A percentile compares a stretch with the other conserved stretches of the same genome.
These are phyloP conservation scores for Pseudogymnoascus sp. DNA, from an alignment of 2,329 filamentous ascomycete species.

Conservation along the genomic window DNA sequence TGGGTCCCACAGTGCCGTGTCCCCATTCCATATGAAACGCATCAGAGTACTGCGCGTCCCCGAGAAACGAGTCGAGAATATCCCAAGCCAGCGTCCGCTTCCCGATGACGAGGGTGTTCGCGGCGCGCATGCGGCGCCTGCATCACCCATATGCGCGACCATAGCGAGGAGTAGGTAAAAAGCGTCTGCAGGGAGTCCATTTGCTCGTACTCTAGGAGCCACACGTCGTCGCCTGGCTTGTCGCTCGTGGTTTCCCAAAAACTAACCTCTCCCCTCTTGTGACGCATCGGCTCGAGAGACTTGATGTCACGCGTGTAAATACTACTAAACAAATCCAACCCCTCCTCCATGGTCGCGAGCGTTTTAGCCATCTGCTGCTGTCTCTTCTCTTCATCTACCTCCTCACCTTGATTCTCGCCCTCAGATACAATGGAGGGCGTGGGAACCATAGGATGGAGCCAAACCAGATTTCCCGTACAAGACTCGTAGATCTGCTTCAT, in stretches of 20 bases:
- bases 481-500: constrained; percentile 15
- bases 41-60: not conserved
- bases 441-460: constrained; percentile 7
- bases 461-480: constrained; percentile 11
- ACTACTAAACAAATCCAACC: not conserved
- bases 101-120: constrained; percentile 9
- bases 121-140: constrained; percentile 15
- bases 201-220: not conserved
- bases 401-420: not conserved
- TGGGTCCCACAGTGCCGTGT: not conserved
- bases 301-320: not conserved
- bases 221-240: not conserved
- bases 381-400: not conserved
- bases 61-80: constrained; percentile 2
- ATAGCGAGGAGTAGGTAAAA: not conserved
- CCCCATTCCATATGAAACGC: constrained; percentile 9
- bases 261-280: not conserved
- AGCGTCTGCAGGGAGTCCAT: not conserved
- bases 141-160: constrained; percentile 16
- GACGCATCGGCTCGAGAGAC: not conserved
- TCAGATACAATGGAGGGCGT: not conserved
- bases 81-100: constrained; percentile 13
- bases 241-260: not conserved
- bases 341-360: not conserved
- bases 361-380: not conserved